Evolutionary conservation across 2,329 filamentous ascomycete species (phyloP).

Genomic region (Colletotrichum horii): DNA sequence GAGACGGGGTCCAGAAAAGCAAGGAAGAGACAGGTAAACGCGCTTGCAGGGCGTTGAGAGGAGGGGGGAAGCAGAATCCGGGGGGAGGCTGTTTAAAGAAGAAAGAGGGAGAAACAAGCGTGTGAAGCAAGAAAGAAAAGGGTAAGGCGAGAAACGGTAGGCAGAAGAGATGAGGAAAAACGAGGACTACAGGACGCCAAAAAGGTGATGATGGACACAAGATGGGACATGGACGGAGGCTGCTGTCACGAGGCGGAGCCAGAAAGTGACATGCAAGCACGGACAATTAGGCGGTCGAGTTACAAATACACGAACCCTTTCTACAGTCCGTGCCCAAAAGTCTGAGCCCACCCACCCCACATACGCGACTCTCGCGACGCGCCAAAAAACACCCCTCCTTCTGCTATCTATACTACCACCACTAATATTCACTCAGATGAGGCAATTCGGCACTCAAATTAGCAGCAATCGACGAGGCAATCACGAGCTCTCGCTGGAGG

Average conservation of each 20-base stretch:
- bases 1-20: neutral
- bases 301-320: neutral
- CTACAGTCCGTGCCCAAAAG: neutral
- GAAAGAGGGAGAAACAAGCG: neutral
- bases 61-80: neutral
- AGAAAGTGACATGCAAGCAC: slow-evolving; percentile 16
- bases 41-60: neutral
- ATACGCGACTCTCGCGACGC: no score
- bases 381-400: no score
- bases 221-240: neutral
- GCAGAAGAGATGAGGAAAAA: neutral
- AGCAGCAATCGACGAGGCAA: neutral
- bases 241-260: slow-evolving; percentile 17
- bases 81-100: neutral
- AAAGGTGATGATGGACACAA: neutral
- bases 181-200: neutral
- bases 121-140: neutral
- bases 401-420: neutral
- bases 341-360: no score
- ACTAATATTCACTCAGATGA: neutral
- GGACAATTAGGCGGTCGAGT: neutral
- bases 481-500: neutral
- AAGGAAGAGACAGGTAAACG: neutral
- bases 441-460: neutral
- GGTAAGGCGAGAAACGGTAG: neutral